Base-by-base conservation (phyloP, 805 yeast genomes). In the Naumovozyma castellii region DNA sequence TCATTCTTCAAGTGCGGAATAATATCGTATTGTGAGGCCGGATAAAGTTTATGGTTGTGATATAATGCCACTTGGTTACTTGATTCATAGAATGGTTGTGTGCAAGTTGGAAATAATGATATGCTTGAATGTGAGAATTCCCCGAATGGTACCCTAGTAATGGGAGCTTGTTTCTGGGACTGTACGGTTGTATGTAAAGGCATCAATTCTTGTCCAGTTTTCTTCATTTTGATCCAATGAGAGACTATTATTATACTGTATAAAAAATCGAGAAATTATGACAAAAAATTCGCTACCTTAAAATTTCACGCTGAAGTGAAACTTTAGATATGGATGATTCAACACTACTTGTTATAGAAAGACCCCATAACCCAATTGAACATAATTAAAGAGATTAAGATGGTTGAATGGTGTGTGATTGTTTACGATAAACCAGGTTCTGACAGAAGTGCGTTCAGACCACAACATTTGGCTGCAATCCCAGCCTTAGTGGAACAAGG, bases 391-490 rank as follows among this genome's bases (percentile, higher is more conserved):
- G 12, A 19, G 25, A 39, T 22, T 16, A 63, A 57, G 42, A 64
- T 67, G 71, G 68, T 65, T 64, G 85, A 80, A 57, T 80, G 79
- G 73, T 66, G 76, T 56, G 90, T 78, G 13, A 67, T 80, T 53
- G 73, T 82, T 28, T 78, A 67, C 58, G 94, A 84, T 57, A 75
- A 73, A 53, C 84, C 84, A 36, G 76, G 74, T 32, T 61, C 73
- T 38, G 80, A 76, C 58, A 70, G 87, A 57, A 46, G 72, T 3
- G 50, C 58, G 13, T 65, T 66, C 33, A 72, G 84, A 59, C 66
- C 73, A 3, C 64, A 65, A 30, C 88, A 80, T 54, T 48, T 77
- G 16, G 67, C 68, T 8, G 70, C 55, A 2, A 62, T 78, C 36
- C 74, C 76, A 5, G 61, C 59, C 1, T 43, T 52, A 3, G 66